Evolutionary conservation across 176 grass and related monocot genomes (phyloP).

Genomic region (Carex littledalei): DNA sequence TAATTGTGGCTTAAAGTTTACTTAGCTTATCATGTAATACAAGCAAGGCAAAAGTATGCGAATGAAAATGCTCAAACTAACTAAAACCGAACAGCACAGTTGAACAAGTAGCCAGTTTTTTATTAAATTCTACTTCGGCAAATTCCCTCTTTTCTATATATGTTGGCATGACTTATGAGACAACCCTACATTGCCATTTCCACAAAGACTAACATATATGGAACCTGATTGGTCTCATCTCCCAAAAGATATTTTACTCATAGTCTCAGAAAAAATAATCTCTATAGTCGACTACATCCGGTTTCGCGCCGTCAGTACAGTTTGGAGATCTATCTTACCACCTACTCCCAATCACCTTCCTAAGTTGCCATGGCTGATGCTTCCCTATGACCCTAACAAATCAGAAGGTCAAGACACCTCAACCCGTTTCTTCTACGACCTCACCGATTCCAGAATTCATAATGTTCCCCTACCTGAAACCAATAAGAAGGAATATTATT

Average conservation of each 20-base stretch:
- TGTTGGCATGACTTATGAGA: not conserved
- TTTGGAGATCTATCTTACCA: conserved; percentile 12
- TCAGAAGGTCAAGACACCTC: not conserved
- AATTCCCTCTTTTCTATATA: not conserved
- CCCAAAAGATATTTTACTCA: conserved; percentile 12
- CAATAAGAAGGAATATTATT: conserved; percentile 2
- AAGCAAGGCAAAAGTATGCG: not conserved
- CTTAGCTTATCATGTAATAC: not conserved
- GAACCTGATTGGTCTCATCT: conserved; percentile 24
- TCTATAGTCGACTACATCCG: conserved; percentile 1
- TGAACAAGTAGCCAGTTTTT: not conserved
- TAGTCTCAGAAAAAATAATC: conserved; percentile 8
- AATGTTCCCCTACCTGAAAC: not conserved
- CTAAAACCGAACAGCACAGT: not conserved
- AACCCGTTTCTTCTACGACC: conserved; percentile 11
- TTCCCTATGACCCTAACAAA: not conserved
- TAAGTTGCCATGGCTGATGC: conserved; percentile 27
- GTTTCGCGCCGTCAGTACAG: conserved; percentile 1
- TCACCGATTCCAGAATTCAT: not conserved
- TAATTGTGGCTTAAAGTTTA: conserved; percentile 2
- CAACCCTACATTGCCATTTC: not conserved
- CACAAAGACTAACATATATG: not conserved
- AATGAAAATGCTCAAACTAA: not conserved
- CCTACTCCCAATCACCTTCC: conserved; percentile 1
- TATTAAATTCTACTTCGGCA: not conserved